phyloP scores from a whole-genome alignment of 2,329 filamentous ascomycete genomes.

The Ophiostoma ulmi region DNA sequence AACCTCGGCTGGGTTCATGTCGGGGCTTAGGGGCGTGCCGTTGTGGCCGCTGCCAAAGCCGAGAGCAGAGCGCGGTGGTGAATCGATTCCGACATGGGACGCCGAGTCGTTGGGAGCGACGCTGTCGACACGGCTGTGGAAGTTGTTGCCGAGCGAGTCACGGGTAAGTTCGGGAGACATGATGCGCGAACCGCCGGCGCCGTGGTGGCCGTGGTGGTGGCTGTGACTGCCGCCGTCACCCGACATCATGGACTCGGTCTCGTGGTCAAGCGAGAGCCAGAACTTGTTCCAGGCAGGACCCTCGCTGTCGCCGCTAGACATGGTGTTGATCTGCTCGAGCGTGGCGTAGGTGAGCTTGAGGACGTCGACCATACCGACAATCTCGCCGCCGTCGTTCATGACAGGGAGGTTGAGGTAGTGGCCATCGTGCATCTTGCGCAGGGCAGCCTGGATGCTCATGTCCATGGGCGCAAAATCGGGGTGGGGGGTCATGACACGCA shows the following conservation, averaged over 20 bases:
- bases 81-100: slow-evolving; percentile 80
- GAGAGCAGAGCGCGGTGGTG: slow-evolving; percentile 61
- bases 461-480: slow-evolving; percentile 98
- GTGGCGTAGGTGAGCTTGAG: slow-evolving; percentile 97
- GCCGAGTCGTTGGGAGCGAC: slow-evolving; percentile 91
- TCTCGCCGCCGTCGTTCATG: slow-evolving; percentile 95
- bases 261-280: slow-evolving; percentile 92
- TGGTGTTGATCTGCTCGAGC: slow-evolving; percentile 94
- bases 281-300: slow-evolving; percentile 99
- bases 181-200: slow-evolving; percentile 63
- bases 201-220: slow-evolving; percentile 61
- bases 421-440: slow-evolving; percentile 99
- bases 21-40: slow-evolving; percentile 37
- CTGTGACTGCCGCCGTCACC: slow-evolving; percentile 72
- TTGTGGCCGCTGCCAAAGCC: slow-evolving; percentile 29
- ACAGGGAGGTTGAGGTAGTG: slow-evolving; percentile 97
- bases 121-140: slow-evolving; percentile 58
- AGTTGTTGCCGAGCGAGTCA: slow-evolving; percentile 50
- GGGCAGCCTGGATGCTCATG: slow-evolving; percentile 97
- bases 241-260: slow-evolving; percentile 94
- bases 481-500: slow-evolving; percentile 98
- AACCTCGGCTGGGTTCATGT: slow-evolving; percentile 60
- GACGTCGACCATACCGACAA: slow-evolving; percentile 99
- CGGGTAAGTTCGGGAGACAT: slow-evolving; percentile 67
- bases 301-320: slow-evolving; percentile 81